Evolutionary conservation across 352 stramenopile genomes (phyloP), one percentile per base, ranked within the genome.

Genomic region (Pythium periplocum): DNA sequence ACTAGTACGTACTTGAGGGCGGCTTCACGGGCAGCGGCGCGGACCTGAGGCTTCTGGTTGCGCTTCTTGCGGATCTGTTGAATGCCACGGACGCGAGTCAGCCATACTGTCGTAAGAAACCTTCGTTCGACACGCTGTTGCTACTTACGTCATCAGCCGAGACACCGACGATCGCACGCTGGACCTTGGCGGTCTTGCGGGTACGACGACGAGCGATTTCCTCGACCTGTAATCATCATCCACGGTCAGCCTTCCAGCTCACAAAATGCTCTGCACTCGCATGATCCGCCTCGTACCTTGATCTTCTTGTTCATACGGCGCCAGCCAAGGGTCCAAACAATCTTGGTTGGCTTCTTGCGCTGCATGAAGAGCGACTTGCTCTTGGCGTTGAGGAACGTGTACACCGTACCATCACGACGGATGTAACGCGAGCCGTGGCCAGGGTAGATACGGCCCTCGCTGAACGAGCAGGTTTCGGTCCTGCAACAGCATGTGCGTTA

Each of bases 261-360:
- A 26, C 17, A 26, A 26, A 26, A 26, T 0, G 17, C 17, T 26
- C 17, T 26, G 17, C 17, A 26, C 17, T 26, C 17, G 17, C 17
- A 26, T 26, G 17, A 26, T 26, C 17, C 17, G 17, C 17, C 17
- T 26, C 77, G 60, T 86, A 93, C 87, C 69, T 98, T 96, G 70
- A 97, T 95, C 90, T 99, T 99, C 89, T 99, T 99, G 94, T 99
- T 98, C 76, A 98, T 96, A 69, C 95, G 93, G 71, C 96, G 92
- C 96, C 96, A 99, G 58, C 76, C 81, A 58, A 90, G 83, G 56
- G 97, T 99, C 97, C 97, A 99, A 57, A 98, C 92, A 60, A 99
- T 97, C 82, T 99, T 99, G 51, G 96, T 97, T 41, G 97, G 91
- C 87, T 99, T 99, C 87, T 99, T 99, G 69, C 96, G 86, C 83